Conservation (phyloP, 768 basidiomycete genomes). For the Lentinula aciculospora region DNA sequence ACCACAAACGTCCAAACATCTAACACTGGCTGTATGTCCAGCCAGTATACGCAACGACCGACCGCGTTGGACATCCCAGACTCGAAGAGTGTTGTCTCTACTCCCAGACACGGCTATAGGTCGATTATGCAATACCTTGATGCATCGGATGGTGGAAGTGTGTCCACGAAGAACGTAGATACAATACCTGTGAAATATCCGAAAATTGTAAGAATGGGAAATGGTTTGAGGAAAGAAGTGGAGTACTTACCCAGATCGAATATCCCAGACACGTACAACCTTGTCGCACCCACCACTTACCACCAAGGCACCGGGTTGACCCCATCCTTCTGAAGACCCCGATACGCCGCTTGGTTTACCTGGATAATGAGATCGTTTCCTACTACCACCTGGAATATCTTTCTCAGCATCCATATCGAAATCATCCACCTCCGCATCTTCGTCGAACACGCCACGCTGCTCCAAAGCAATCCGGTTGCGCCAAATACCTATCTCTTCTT, state of each 20-base stretch:
- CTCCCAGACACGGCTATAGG: constrained; percentile 90
- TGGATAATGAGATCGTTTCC: constrained; percentile 7
- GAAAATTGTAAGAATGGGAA: no score
- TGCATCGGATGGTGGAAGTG: constrained; percentile 85
- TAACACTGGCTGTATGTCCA: constrained; percentile 79
- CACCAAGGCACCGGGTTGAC: constrained; percentile 74
- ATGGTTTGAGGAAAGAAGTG: neutral
- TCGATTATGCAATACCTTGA: constrained; percentile 80
- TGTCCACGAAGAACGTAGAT: constrained; percentile 81
- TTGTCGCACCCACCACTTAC: constrained; percentile 95
- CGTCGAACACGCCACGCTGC: constrained; percentile 12
- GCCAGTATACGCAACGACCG: constrained; percentile 54
- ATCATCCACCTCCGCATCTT: constrained; percentile 10
- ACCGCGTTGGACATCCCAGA: constrained; percentile 92
- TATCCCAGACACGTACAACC: constrained; percentile 88
- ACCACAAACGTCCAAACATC: constrained; percentile 86
- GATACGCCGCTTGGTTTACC: constrained; percentile 47
- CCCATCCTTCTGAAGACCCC: constrained; percentile 82
- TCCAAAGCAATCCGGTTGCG: constrained; percentile 3
- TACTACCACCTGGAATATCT: neutral
- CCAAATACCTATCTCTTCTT: constrained; percentile 11
- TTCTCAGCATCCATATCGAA: neutral
- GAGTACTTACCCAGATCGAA: constrained; percentile 64
- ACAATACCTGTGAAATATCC: constrained; percentile 45
- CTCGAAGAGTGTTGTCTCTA: constrained; percentile 77